Conservation (phyloP, 208 protist species). For the Chromosphaera perkinsii region DNA sequence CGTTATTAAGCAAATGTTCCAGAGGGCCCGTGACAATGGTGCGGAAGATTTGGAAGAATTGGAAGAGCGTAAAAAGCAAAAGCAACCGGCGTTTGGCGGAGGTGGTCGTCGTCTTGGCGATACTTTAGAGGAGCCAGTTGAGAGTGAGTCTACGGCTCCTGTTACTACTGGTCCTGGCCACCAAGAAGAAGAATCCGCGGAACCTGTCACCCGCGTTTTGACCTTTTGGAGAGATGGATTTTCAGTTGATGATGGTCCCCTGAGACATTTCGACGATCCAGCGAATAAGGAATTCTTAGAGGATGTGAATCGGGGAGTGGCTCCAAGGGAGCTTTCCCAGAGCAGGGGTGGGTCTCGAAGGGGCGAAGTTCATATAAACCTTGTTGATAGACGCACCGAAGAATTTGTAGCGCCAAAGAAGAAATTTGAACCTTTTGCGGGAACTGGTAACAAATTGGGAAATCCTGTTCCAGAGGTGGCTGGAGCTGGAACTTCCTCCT, state of each 20-base stretch:
- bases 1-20: too few relatives aligned
- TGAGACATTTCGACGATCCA: conserved; percentile 3
- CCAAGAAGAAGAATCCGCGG: neutral
- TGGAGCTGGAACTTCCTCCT: neutral
- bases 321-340: neutral
- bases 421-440: too few relatives aligned
- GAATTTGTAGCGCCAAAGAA: too few relatives aligned
- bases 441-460: too few relatives aligned
- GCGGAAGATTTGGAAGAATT: neutral
- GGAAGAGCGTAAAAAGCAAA: neutral
- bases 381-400: too few relatives aligned
- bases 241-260: conserved; percentile 4
- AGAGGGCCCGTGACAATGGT: too few relatives aligned
- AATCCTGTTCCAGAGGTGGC: neutral
- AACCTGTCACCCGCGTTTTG: neutral
- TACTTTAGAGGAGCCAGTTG: neutral
- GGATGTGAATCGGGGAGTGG: neutral
- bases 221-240: conserved; percentile 15
- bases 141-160: neutral
- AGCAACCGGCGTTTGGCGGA: neutral
- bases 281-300: conserved; percentile 13
- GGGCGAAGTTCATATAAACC: too few relatives aligned
- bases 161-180: neutral
- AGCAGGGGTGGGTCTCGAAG: too few relatives aligned
- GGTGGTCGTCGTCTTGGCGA: neutral